Conservation (phyloP, 2,329 filamentous ascomycete species). For the Fusarium brevicatenulatum region DNA sequence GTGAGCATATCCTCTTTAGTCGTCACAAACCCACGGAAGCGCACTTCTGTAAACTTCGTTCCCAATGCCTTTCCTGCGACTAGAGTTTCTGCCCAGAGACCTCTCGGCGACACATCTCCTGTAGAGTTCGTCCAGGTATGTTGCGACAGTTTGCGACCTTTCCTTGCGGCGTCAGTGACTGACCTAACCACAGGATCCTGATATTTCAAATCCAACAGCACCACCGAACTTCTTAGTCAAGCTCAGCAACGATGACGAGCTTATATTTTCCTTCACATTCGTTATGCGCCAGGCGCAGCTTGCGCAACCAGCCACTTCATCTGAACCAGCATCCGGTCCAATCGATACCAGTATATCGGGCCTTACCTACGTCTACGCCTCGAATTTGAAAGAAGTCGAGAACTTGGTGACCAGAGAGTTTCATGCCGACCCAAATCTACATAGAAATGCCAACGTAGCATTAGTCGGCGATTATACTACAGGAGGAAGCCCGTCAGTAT, state of each 20-base stretch:
- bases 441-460: conserved; percentile 96
- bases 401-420: conserved; percentile 95
- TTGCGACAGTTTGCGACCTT: conserved; percentile 41
- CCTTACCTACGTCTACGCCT: conserved; percentile 91
- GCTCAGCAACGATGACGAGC: conserved; percentile 88
- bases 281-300: conserved; percentile 69
- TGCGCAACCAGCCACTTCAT: conserved; percentile 54
- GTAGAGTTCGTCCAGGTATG: conserved; percentile 93
- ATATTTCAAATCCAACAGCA: conserved; percentile 60
- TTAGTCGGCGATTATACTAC: conserved; percentile 93
- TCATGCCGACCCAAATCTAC: conserved; percentile 94
- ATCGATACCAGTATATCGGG: conserved; percentile 84
- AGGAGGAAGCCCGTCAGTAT: conserved; percentile 81
- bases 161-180: conserved; percentile 29
- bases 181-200: conserved; percentile 74
- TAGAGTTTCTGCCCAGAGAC: conserved; percentile 77
- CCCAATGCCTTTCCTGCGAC: conserved; percentile 91
- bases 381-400: conserved; percentile 86
- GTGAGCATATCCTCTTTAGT: conserved; percentile 88
- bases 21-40: conserved; percentile 82
- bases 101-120: conserved; percentile 76
- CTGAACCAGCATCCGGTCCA: conserved; percentile 58
- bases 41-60: conserved; percentile 78
- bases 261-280: conserved; percentile 93
- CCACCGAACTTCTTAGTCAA: conserved; percentile 84